Conservation (phyloP, 2,329 filamentous ascomycete species). For the Chrysosporium queenslandicum region DNA sequence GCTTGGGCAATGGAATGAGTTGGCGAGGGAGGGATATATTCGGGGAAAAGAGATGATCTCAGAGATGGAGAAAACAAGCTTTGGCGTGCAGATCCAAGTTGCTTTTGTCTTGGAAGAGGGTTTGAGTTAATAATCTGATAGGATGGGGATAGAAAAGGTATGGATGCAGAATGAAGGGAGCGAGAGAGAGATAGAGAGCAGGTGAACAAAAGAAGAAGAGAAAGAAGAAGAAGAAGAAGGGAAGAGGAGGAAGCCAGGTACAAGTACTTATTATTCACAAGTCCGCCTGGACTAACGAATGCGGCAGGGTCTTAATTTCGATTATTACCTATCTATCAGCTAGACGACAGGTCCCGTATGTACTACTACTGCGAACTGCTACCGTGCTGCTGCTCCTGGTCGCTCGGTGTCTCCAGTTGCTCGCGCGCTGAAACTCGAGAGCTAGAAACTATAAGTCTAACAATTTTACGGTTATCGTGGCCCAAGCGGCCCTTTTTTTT, state of each 20-base stretch:
- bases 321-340: background rate
- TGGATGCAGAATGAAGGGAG: constrained; percentile 14
- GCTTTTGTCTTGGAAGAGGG: background rate
- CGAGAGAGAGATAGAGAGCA: background rate
- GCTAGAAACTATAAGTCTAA: no score
- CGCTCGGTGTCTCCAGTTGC: background rate
- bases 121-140: background rate
- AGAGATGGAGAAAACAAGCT: constrained; percentile 7
- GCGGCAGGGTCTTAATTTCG: background rate
- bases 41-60: constrained; percentile 3
- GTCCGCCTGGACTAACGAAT: background rate
- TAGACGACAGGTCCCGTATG: background rate
- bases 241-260: constrained; percentile 8
- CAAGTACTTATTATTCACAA: background rate
- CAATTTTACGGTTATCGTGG: constrained; percentile 3
- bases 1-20: background rate
- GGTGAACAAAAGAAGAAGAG: constrained; percentile 15
- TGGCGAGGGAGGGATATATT: no score
- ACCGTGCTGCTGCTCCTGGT: no score
- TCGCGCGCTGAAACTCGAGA: no score
- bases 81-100: background rate
- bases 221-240: constrained; percentile 14
- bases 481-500: background rate
- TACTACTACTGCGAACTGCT: no score
- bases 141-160: constrained; percentile 9